Base-by-base conservation (phyloP, 345 rosid species). In the Linum usitatissimum region DNA sequence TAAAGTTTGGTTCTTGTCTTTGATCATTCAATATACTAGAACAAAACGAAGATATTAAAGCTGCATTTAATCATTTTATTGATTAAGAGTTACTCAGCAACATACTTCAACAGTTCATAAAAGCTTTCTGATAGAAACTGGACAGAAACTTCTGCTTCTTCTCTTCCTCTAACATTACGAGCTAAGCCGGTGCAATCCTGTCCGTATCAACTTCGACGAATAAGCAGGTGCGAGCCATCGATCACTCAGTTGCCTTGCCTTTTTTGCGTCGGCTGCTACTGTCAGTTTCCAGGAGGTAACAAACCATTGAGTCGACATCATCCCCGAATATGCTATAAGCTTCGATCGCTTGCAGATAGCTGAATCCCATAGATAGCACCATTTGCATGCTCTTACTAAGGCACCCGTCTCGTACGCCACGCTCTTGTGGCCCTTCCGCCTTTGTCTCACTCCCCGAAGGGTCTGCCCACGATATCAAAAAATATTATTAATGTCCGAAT, bases 291-390 rank as follows among this genome's bases (percentile, higher is more conserved):
- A 94, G 4, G 59, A 94, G 82, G 64, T 86, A 94, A 57, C 91
- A 90, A 28, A 94, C 93, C 83, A 90, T 82, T 5, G 99, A 94
- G 63, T 94, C 95, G 13, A 90, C 93, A 18, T 94, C 97, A 10
- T 94, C 99, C 30, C 97, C 99, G 7, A 90, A 94, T 68, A 94
- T 86, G 80, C 91, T 86, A 75, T 86, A 85, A 3, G 99, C 99
- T 77, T 90, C 93, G 1, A 83, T 75, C 36, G 70, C 95, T 78
- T 94, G 97, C 65, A 80, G 67, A 67, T 94, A 90, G 76, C 86
- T 85, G 78, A 94, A 94, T 65, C 96, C 99, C 99, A 94, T 90
- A 2, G 97, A 86, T 73, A 94, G 66, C 55, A 94, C 78, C 68
- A 86, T 73, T 77, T 80, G 87, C 61, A 88, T 71, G 55, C 96